Percentiles rank a stretch among this genome's conserved stretches.
These are phyloP conservation scores for Bryoglossum gracile DNA, from an alignment of 495 filamentous ascomycete species.

Conservation along the genomic window DNA sequence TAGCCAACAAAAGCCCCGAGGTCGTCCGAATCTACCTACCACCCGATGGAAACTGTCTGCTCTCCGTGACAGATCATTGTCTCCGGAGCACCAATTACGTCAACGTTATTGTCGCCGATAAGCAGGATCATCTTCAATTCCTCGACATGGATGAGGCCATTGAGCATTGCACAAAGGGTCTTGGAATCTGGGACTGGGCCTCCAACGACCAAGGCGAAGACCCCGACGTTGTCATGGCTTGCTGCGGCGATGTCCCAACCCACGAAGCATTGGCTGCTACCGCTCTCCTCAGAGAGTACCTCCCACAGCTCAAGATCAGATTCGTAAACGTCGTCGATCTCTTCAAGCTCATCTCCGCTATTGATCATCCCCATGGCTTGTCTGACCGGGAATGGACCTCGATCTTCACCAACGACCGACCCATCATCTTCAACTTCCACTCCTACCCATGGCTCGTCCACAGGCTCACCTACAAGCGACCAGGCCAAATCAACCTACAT, in stretches of 20 bases:
- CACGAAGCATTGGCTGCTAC: slow-evolving; percentile 64
- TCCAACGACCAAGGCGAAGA: slow-evolving; percentile 51
- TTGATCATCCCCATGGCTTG: slow-evolving; percentile 61
- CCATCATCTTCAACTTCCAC: slow-evolving; percentile 75
- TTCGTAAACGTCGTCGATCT: slow-evolving; percentile 71
- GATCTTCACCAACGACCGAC: slow-evolving; percentile 58
- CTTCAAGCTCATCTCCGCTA: slow-evolving; percentile 60
- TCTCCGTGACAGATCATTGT: slow-evolving; percentile 62
- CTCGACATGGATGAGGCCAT: slow-evolving; percentile 60
- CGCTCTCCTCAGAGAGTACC: slow-evolving; percentile 52
- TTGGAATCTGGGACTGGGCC: slow-evolving; percentile 53
- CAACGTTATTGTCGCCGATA: slow-evolving; percentile 69
- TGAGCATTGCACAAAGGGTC: slow-evolving; percentile 62
- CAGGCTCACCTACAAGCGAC: slow-evolving; percentile 62
- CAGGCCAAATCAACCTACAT: slow-evolving; percentile 53
- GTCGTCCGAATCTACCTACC: slow-evolving; percentile 73
- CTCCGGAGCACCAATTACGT: slow-evolving; percentile 64
- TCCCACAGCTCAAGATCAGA: slow-evolving; percentile 61
- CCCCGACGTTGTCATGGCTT: slow-evolving; percentile 64
- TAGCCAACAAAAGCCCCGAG: slow-evolving; percentile 67
- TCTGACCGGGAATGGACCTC: slow-evolving; percentile 53
- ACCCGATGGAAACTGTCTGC: slow-evolving; percentile 65
- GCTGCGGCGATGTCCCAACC: slow-evolving; percentile 62
- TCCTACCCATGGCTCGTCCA: slow-evolving; percentile 71
- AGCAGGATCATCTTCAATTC: slow-evolving; percentile 68